Base-by-base conservation (phyloP, 2,329 filamentous ascomycete genomes). In the Fusarium virguliforme region DNA sequence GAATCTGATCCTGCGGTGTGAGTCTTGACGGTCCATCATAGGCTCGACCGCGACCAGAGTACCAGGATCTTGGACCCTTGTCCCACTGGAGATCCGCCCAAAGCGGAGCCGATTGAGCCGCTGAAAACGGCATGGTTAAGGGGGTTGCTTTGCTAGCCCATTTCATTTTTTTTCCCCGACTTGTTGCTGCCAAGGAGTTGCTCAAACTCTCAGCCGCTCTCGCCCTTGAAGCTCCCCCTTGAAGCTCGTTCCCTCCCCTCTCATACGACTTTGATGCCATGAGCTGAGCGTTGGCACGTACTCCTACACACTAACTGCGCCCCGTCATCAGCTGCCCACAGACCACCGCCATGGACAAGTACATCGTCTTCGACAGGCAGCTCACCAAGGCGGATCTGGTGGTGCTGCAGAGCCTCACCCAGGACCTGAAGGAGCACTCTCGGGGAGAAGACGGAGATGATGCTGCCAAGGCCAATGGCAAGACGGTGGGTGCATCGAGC, bases 361-460 rank as follows among this genome's bases (percentile, higher is more conserved):
- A 56, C 53, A 56, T 56, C 15, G 53, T 56, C 22, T 56, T 56
- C 35, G 35, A 56, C 53, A 28, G 30, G 24, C 35, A 40, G 35
- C 53, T 56, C 53, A 56, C 53, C 53, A 56, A 56, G 53, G 24
- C 34, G 18, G 53, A 56, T 12, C 4, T 28, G 10, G 35, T 56
- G 35, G 30, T 56, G 53, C 64, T 71, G 15, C 40, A 71, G 12
- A 66, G 55, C 15, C 40, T 71, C 8, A 62, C 64, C 40, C 55
- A 69, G 60, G 68, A 71, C 37, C 35, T 71, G n/a, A 46, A 55
- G 46, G 68, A 71, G 18, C 59, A 64, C 32, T 26, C 60, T 3
- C 46, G 54, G 35, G 6, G 18, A 35, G 32, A 63, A 32, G 30
- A 66, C 55, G 62, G 37, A n/a, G 37, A 43, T 35, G 13, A 41